These are phyloP conservation scores for Leptosphaerulina australis DNA, from an alignment of 2,329 filamentous ascomycete genomes.

Conservation along the genomic window DNA sequence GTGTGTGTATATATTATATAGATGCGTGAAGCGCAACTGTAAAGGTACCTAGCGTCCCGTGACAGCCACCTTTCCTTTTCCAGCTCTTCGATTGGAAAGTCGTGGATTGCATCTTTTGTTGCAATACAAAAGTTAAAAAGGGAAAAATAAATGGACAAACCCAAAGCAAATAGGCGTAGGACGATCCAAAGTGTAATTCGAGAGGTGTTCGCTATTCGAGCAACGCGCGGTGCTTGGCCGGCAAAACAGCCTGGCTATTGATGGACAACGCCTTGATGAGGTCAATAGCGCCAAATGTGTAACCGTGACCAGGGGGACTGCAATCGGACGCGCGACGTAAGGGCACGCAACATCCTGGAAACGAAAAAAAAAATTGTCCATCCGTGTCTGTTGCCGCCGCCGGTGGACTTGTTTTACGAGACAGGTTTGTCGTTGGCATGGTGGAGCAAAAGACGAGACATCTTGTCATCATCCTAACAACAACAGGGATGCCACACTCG, in stretches of 20 bases:
- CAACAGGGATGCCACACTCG: slow-evolving; percentile 12
- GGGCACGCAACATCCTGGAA: slow-evolving; percentile 32
- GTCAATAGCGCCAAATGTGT: slow-evolving; percentile 40
- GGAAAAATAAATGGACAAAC: too few species aligned
- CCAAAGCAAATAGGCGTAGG: too few species aligned
- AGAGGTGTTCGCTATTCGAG: slow-evolving; percentile 24
- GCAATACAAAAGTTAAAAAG: too few species aligned
- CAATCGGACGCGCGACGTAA: slow-evolving; percentile 34
- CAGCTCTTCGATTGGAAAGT: too few species aligned
- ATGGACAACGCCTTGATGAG: slow-evolving; percentile 26
- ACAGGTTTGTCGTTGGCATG: slow-evolving; percentile 17
- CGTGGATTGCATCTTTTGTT: too few species aligned
- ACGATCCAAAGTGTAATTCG: slow-evolving; percentile 15
- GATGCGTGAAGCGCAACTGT: too few species aligned
- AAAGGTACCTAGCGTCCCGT: too few species aligned
- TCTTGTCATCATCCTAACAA: slow-evolving; percentile 19
- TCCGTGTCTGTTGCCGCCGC: slow-evolving; percentile 31
- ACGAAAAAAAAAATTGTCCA: slow-evolving; percentile 27
- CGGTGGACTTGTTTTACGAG: slow-evolving; percentile 33
- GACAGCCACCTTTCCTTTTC: too few species aligned
- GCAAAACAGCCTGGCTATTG: slow-evolving; percentile 16
- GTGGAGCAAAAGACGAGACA: slow-evolving; percentile 21
- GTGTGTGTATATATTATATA: too few species aligned
- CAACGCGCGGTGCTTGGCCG: slow-evolving; percentile 32
- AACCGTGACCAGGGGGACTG: slow-evolving; percentile 36